Evolutionary conservation across 106 monocot genomes (phyloP), one percentile per base, ranked within the genome.

Genomic region (Cymbidium sinense): DNA sequence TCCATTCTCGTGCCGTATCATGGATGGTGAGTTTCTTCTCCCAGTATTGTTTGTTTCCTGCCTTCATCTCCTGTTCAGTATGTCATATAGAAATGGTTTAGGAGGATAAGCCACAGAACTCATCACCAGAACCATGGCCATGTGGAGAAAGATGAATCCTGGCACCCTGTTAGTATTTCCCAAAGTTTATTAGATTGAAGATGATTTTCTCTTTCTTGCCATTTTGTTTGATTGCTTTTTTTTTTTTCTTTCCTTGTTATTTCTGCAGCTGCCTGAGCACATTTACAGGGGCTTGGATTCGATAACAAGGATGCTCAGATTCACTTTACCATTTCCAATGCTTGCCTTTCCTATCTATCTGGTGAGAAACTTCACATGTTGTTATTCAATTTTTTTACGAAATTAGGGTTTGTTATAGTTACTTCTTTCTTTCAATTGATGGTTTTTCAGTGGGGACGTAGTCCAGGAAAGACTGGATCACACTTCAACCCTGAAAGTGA

Each of bases 91-190:
- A 52, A 37, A 25, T 84, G 41, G 3, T 84, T 54, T 50, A 95
- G 95, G 96, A 96, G 96, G 85, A 96, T 96, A 44, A 93, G 93
- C 80, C 96, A 96, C 76, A 87, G 91, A 71, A 94, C 91, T 13
- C 96, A 96, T 79, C 96, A 96, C 80, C 96, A 96, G 88, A 91
- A 96, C 82, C 91, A 94, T 41, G 96, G 96, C 35, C 96, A 96
- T 55, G 96, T 91, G 11, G 96, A 96, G 83, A 96, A 96, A 21
- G 96, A 96, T 44, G 96, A 96, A 61, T 96, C 96, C 5, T 96
- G 96, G 96, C 93, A 96, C 31, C 96, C 96, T n/a, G 96, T 96
- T 54, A 76, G 85, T 85, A 34, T 11, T 64, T 82, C 70, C 43
- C 41, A 12, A 61, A 20, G 5, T 67, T 31, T 58, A 13, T 50